Evolutionary conservation across 306 rosid species (phyloP).

Genomic region (Prunus mira): DNA sequence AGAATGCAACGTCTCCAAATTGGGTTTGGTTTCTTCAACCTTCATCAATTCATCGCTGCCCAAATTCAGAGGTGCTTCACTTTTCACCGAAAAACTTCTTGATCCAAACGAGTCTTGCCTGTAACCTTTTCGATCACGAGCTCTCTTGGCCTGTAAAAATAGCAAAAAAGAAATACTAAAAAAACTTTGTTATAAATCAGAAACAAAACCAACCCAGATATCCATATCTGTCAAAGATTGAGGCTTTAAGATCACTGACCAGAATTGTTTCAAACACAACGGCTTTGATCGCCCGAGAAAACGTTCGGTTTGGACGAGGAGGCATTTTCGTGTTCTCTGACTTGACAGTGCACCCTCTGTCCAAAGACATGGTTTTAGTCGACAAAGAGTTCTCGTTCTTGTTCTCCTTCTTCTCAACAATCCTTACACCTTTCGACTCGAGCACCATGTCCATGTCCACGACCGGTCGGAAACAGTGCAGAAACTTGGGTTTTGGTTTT

Average conservation of each 20-base stretch:
- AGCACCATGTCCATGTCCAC: constrained; percentile 47
- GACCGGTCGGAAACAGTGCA: constrained; percentile 67
- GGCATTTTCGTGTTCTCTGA: constrained; percentile 4
- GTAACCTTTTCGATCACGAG: constrained; percentile 17
- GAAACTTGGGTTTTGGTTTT: constrained; percentile 36
- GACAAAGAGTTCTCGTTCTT: not conserved
- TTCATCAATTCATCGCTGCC: constrained; percentile 11
- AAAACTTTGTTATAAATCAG: not conserved
- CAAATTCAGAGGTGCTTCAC: constrained; percentile 14
- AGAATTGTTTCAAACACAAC: constrained; percentile 43
- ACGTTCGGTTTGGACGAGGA: constrained; percentile 34
- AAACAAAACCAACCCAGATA: not conserved
- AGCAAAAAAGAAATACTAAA: not conserved
- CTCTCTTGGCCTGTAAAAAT: constrained; percentile 38
- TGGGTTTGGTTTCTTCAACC: constrained; percentile 6
- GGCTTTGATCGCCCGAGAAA: constrained; percentile 47
- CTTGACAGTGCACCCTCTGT: constrained; percentile 13
- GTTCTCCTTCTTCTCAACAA: constrained; percentile 12
- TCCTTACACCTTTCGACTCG: constrained; percentile 19
- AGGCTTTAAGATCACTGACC: constrained; percentile 36
- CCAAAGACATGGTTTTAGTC: constrained; percentile 17
- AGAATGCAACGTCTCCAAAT: constrained; percentile 7
- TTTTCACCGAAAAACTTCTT: constrained; percentile 17
- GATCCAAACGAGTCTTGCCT: constrained; percentile 37
- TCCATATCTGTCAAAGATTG: not conserved